phyloP scores from a whole-genome alignment of 1,139 yeast genomes.

The Hemisphaericaspora lyxosophila region DNA sequence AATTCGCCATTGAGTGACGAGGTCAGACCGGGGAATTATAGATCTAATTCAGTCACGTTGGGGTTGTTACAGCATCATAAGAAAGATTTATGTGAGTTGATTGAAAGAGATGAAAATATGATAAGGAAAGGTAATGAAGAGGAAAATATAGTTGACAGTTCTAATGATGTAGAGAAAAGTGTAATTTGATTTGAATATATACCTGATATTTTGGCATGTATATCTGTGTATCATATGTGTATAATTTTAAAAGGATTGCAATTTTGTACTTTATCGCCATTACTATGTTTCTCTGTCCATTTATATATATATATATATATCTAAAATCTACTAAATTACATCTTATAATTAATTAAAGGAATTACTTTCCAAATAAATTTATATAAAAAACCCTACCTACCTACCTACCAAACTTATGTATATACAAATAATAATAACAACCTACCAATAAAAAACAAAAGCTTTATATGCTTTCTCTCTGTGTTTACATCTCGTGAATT shows the following conservation, averaged over 20 bases:
- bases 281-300: too few relatives aligned
- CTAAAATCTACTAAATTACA: too few relatives aligned
- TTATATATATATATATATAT: too few relatives aligned
- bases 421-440: not conserved
- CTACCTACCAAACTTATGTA: not conserved
- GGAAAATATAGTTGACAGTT: not conserved
- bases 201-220: not conserved
- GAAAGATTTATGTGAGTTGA: not conserved
- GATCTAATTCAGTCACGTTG: constrained; percentile 45
- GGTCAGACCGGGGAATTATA: constrained; percentile 28
- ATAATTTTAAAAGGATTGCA: not conserved
- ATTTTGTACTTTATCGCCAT: too few relatives aligned
- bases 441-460: too few relatives aligned
- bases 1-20: constrained; percentile 14
- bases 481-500: too few relatives aligned
- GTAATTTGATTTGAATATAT: not conserved
- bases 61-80: constrained; percentile 37
- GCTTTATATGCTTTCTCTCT: too few relatives aligned
- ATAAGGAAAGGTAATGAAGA: not conserved
- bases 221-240: not conserved
- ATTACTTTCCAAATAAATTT: too few relatives aligned
- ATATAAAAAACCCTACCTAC: too few relatives aligned
- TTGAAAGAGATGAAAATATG: not conserved
- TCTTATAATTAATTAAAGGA: too few relatives aligned
- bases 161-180: not conserved